Conservation (phyloP, 371 early-diverging fungal species). For the Circinella umbellata region DNA sequence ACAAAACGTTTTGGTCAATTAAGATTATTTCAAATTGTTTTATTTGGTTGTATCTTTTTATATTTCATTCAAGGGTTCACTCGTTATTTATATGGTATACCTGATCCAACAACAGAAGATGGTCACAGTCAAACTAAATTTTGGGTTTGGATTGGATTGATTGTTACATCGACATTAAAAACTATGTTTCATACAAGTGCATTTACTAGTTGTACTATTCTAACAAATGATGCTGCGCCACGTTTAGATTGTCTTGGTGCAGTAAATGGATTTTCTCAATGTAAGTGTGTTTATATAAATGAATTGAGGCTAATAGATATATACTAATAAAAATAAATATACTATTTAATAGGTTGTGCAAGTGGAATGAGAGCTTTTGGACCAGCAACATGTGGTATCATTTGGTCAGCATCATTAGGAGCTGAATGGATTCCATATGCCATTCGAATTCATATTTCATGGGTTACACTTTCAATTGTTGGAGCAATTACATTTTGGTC, state of each 20-base stretch:
- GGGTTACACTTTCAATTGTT: constrained; percentile 26
- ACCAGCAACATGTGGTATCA: constrained; percentile 47
- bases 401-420: constrained; percentile 46
- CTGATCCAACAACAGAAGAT: constrained; percentile 19
- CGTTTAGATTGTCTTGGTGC: constrained; percentile 37
- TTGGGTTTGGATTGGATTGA: constrained; percentile 53
- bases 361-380: constrained; percentile 48
- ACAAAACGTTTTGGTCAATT: constrained; percentile 53
- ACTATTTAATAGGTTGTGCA: constrained; percentile 34
- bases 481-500: constrained; percentile 30
- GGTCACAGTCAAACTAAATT: constrained; percentile 37
- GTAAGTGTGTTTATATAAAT: constrained; percentile 21
- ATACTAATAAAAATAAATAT: neutral
- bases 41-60: constrained; percentile 41
- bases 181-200: constrained; percentile 41
- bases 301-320: neutral
- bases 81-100: constrained; percentile 36
- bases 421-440: constrained; percentile 29
- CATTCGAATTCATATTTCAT: constrained; percentile 35
- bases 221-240: constrained; percentile 43
- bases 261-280: constrained; percentile 49
- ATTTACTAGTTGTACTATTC: constrained; percentile 39
- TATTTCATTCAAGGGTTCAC: constrained; percentile 46
- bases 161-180: constrained; percentile 33
- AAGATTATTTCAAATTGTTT: constrained; percentile 52